These are phyloP conservation scores for Diplodia sapinea DNA, from an alignment of 2,329 filamentous ascomycete species.

Conservation along the genomic window DNA sequence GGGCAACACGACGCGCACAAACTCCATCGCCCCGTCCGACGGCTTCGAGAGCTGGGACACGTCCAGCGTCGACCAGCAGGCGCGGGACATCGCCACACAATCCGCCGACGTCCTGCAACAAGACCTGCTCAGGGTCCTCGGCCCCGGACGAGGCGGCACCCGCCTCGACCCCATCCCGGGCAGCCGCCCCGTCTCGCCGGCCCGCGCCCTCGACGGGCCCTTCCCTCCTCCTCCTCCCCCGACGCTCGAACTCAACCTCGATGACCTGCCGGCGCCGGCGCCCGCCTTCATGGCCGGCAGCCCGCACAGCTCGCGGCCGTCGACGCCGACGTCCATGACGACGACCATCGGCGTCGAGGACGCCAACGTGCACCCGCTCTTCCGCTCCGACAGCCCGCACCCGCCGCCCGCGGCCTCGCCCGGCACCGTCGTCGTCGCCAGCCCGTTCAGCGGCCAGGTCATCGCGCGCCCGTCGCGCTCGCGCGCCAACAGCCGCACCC, in stretches of 20 bases:
- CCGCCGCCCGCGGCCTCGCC: conserved; percentile 70
- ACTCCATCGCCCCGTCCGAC: conserved; percentile 51
- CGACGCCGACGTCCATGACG: conserved; percentile 41
- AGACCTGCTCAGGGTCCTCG: conserved; percentile 38
- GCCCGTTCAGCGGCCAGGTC: conserved; percentile 70
- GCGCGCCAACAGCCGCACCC: conserved; percentile 46
- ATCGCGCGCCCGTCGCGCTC: conserved; percentile 50
- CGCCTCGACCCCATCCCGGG: conserved; percentile 74
- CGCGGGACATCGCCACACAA: conserved; percentile 63
- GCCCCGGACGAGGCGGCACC: conserved; percentile 50
- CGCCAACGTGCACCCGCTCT: conserved; percentile 77
- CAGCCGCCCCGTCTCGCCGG: conserved; percentile 70
- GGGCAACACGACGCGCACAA: conserved; percentile 29
- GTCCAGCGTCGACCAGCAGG: conserved; percentile 68
- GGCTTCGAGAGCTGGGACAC: conserved; percentile 79
- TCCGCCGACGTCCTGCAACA: conserved; percentile 46
- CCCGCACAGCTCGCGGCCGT: conserved; percentile 44
- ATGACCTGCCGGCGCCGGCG: conserved; percentile 8
- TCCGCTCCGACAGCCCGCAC: conserved; percentile 72
- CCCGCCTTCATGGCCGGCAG: conserved; percentile 33
- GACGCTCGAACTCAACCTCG: conserved; percentile 23
- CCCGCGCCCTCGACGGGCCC: conserved; percentile 61
- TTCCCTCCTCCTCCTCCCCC: conserved; percentile 41
- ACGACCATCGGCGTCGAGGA: conserved; percentile 54
- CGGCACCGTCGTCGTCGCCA: conserved; percentile 73